Evolutionary conservation across 1,284 basidiomycete genomes (phyloP).

Genomic region (Schizopora paradoxa): DNA sequence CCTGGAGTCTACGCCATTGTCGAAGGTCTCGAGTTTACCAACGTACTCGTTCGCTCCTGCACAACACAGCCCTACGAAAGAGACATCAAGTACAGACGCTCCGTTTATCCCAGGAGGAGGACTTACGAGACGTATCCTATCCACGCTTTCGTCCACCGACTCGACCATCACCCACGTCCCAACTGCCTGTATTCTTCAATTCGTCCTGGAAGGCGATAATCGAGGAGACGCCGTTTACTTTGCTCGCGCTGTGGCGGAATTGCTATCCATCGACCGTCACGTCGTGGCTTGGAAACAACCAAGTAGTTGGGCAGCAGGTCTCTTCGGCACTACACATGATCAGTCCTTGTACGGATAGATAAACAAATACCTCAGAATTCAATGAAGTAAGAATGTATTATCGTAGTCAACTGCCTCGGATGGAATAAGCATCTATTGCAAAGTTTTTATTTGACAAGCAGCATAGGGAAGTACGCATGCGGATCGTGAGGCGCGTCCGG

Average conservation of each 20-base stretch:
- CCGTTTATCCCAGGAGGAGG: slow-evolving; percentile 76
- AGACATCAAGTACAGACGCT: slow-evolving; percentile 27
- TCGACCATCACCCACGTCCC: slow-evolving; percentile 36
- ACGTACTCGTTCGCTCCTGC: slow-evolving; percentile 39
- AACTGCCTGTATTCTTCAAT: slow-evolving; percentile 53
- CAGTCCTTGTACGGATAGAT: slow-evolving; percentile 60
- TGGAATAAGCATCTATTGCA: not conserved
- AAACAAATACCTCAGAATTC: not conserved
- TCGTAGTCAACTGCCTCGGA: not conserved
- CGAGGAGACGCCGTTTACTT: slow-evolving; percentile 61
- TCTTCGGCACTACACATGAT: slow-evolving; percentile 70
- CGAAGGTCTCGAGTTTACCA: slow-evolving; percentile 39
- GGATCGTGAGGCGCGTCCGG: slow-evolving; percentile 74
- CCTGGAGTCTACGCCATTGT: slow-evolving; percentile 36
- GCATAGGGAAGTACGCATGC: slow-evolving; percentile 81
- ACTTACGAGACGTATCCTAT: slow-evolving; percentile 59
- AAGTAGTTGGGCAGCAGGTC: slow-evolving; percentile 56
- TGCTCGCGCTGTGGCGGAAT: slow-evolving; percentile 47
- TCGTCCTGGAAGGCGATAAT: slow-evolving; percentile 76
- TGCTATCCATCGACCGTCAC: slow-evolving; percentile 35
- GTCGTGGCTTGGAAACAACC: slow-evolving; percentile 53
- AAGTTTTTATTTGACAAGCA: slow-evolving; percentile 60
- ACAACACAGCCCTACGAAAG: slow-evolving; percentile 1
- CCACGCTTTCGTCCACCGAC: slow-evolving; percentile 39
- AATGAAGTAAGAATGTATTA: not conserved